These are phyloP conservation scores for Mentha longifolia DNA, from an alignment of 257 asterid species.

Conservation along the genomic window DNA sequence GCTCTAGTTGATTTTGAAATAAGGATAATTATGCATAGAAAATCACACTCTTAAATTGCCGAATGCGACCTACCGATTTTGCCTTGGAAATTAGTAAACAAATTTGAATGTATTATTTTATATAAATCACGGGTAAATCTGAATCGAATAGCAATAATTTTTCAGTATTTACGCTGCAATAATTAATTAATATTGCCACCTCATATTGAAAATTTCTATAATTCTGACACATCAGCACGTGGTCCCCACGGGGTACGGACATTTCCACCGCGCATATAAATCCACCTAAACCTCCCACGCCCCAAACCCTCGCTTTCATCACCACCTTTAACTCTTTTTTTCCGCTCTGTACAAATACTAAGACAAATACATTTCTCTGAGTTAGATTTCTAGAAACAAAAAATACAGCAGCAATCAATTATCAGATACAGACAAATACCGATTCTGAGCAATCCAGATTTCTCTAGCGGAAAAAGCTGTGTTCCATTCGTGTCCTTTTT, in stretches of 20 bases:
- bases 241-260: constrained; percentile 53
- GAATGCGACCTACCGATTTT: background rate
- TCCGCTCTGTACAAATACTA: constrained; percentile 29
- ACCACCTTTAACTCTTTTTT: constrained; percentile 29
- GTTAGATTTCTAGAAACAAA: constrained; percentile 17
- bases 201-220: background rate
- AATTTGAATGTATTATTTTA: too few relatives aligned
- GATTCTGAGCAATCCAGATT: constrained; percentile 4
- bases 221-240: constrained; percentile 33
- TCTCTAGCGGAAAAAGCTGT: background rate
- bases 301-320: constrained; percentile 56
- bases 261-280: constrained; percentile 48
- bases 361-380: constrained; percentile 22
- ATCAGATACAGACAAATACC: constrained; percentile 27
- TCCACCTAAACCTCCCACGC: constrained; percentile 47
- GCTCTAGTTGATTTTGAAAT: background rate
- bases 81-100: background rate
- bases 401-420: background rate
- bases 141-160: background rate
- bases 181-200: constrained; percentile 19
- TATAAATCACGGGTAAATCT: background rate
- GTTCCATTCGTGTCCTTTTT: background rate
- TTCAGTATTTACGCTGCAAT: background rate
- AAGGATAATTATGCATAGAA: background rate
- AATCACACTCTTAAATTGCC: background rate